These are phyloP conservation scores for Eucalyptus cloeziana DNA, from an alignment of 345 rosid species.

Conservation along the genomic window DNA sequence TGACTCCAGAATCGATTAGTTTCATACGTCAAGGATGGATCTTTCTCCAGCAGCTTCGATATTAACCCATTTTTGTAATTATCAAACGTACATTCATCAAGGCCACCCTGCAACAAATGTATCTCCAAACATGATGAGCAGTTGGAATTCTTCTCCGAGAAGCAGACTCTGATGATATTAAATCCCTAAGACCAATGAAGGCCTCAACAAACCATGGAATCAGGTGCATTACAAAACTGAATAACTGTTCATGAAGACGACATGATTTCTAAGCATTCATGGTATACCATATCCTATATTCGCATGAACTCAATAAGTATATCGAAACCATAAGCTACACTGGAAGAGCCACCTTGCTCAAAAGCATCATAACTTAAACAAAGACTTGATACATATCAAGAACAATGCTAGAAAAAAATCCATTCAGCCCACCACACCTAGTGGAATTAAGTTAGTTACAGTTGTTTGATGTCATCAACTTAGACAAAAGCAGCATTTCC, in stretches of 20 bases:
- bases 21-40: conserved; percentile 72
- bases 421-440: background rate
- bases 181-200: background rate
- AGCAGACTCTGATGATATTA: background rate
- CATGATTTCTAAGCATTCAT: background rate
- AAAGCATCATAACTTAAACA: background rate
- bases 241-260: background rate
- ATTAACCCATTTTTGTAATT: conserved; percentile 67
- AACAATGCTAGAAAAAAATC: background rate
- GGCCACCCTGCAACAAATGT: conserved; percentile 38
- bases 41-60: conserved; percentile 78
- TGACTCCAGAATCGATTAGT: conserved; percentile 82
- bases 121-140: background rate
- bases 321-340: background rate
- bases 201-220: background rate
- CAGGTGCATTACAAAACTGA: background rate
- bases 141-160: background rate
- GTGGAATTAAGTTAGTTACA: background rate
- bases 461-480: background rate
- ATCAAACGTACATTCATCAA: conserved; percentile 67
- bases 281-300: background rate
- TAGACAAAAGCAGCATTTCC: background rate
- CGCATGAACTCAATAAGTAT: background rate
- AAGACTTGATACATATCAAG: background rate
- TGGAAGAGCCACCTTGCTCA: background rate